phyloP scores from a whole-genome alignment of 306 rosid genomes.

The Acacia melanoxylon region DNA sequence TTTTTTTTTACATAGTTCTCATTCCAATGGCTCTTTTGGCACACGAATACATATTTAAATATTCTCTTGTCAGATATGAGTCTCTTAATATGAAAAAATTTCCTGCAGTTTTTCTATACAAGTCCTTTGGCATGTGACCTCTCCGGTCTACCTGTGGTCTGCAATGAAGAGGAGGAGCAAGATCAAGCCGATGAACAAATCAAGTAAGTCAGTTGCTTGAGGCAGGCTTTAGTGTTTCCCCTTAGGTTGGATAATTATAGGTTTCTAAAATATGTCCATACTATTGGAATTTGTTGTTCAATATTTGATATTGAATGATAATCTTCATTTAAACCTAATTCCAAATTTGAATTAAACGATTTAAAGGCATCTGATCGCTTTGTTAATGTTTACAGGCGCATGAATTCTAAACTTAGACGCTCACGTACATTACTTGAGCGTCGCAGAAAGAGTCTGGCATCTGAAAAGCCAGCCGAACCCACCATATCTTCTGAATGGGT shows the following conservation, averaged over 20 bases:
- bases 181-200: slow-evolving; percentile 56
- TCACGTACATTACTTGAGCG: slow-evolving; percentile 50
- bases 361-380: background rate
- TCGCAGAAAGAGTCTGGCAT: slow-evolving; percentile 33
- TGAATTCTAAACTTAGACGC: slow-evolving; percentile 63
- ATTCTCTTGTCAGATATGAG: background rate
- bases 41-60: background rate
- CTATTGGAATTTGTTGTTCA: background rate
- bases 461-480: slow-evolving; percentile 38
- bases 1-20: background rate
- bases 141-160: slow-evolving; percentile 68
- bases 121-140: slow-evolving; percentile 77
- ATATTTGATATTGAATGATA: background rate
- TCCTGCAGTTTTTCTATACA: slow-evolving; percentile 73
- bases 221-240: background rate
- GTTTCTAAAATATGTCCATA: background rate
- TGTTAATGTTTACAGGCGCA: slow-evolving; percentile 41
- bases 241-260: background rate
- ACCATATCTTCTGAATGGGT: slow-evolving; percentile 51
- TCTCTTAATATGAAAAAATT: background rate
- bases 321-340: background rate
- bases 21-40: background rate
- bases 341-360: background rate
- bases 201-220: slow-evolving; percentile 55
- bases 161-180: slow-evolving; percentile 46